phyloP scores from a whole-genome alignment of 768 basidiomycete genomes.

The Pleurotus giganteus region DNA sequence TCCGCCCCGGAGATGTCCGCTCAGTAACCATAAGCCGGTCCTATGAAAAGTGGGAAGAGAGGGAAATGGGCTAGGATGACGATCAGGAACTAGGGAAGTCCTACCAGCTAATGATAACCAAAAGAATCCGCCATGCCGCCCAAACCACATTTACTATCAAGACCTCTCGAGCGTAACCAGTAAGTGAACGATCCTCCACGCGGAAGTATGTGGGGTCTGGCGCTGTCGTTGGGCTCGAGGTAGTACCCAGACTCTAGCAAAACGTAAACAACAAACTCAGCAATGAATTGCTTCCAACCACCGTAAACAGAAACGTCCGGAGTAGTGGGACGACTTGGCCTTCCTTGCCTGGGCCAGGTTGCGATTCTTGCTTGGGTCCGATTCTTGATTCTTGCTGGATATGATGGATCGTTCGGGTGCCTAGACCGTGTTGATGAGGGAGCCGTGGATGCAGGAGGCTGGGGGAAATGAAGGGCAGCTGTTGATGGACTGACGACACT shows the following conservation, averaged over 20 bases:
- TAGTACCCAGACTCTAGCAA: slow-evolving; percentile 25
- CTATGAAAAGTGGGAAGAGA: slow-evolving; percentile 34
- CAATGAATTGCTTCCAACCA: slow-evolving; percentile 48
- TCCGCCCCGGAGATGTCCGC: slow-evolving; percentile 76
- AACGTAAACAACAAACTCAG: slow-evolving; percentile 82
- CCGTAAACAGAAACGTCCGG: not conserved
- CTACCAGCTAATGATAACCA: slow-evolving; percentile 72
- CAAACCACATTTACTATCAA: slow-evolving; percentile 79
- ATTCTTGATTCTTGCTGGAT: not conserved
- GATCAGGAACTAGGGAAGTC: slow-evolving; percentile 17
- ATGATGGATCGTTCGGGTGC: slow-evolving; percentile 6
- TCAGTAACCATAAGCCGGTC: slow-evolving; percentile 77
- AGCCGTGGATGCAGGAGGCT: too few species aligned
- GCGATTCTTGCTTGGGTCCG: not conserved
- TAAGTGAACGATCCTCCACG: slow-evolving; percentile 59
- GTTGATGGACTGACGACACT: too few species aligned
- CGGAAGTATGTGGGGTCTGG: slow-evolving; percentile 80
- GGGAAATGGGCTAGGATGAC: slow-evolving; percentile 7
- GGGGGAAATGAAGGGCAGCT: too few species aligned
- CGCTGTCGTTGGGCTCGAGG: not conserved
- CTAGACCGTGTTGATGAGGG: not conserved
- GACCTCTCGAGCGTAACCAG: slow-evolving; percentile 74
- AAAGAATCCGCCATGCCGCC: slow-evolving; percentile 71
- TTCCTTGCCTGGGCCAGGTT: too few species aligned
- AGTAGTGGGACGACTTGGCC: not conserved